Conservation (phyloP, 306 rosid species). For the Erythrophleum fordii region DNA sequence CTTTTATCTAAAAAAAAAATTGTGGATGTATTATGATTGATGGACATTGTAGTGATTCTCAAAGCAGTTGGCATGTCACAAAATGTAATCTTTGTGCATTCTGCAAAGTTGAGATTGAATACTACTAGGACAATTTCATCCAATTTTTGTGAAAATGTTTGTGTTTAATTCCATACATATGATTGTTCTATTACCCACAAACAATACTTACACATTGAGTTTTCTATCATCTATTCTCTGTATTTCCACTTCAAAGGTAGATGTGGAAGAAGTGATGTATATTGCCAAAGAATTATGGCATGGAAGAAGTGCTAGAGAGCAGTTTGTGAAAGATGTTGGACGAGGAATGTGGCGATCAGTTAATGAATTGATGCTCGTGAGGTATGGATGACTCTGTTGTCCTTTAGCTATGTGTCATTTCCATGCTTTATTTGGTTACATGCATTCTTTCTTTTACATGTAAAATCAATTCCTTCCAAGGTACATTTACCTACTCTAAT, state of each 20-base stretch:
- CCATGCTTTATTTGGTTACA: constrained; percentile 27
- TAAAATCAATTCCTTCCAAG: constrained; percentile 2
- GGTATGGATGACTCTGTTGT: constrained; percentile 54
- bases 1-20: too few species aligned
- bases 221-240: background rate
- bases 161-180: background rate
- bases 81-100: background rate
- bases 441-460: constrained; percentile 14
- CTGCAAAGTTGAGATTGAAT: background rate
- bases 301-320: constrained; percentile 91
- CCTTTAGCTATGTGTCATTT: constrained; percentile 28
- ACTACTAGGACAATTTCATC: background rate
- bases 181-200: background rate
- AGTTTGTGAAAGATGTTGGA: constrained; percentile 71
- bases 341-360: constrained; percentile 97
- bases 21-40: too few species aligned
- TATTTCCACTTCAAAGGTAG: constrained; percentile 62
- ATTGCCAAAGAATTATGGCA: constrained; percentile 92
- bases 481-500: background rate
- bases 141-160: background rate
- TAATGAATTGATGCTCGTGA: constrained; percentile 93
- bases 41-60: background rate
- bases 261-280: constrained; percentile 93
- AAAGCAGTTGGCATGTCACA: background rate
- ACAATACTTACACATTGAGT: background rate